phyloP scores from a whole-genome alignment of 116 monocot genomes.

The Iris pallida region DNA sequence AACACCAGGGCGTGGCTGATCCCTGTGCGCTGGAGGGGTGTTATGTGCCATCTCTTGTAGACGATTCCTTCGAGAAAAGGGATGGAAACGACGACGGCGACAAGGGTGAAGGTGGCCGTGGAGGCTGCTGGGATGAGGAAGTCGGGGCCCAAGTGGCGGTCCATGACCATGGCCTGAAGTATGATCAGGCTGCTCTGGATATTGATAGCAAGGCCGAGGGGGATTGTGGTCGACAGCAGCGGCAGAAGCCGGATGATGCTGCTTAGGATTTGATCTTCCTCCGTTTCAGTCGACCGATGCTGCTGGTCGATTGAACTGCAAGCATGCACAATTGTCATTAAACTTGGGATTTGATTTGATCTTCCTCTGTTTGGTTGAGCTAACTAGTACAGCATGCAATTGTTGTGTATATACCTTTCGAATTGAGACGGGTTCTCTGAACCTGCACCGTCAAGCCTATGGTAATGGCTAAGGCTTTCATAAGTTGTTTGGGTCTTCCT shows the following conservation, averaged over 20 bases:
- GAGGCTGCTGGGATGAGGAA: conserved; percentile 30
- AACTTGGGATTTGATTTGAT: no score
- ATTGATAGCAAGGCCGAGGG: conserved; percentile 24
- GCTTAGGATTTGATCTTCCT: no score
- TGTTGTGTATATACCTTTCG: no score
- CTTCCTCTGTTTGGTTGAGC: no score
- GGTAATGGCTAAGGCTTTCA: no score
- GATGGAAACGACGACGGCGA: conserved; percentile 13
- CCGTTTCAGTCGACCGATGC: no score
- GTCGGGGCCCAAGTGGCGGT: conserved; percentile 28
- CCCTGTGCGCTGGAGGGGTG: conserved; percentile 26
- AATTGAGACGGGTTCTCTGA: no score
- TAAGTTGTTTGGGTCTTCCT: neutral
- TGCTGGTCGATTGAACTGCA: no score
- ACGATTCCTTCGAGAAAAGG: conserved; percentile 14
- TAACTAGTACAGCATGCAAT: no score
- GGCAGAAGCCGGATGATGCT: conserved; percentile 26
- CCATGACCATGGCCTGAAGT: conserved; percentile 37
- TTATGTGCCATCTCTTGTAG: neutral
- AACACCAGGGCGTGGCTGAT: conserved; percentile 22
- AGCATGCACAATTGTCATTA: no score
- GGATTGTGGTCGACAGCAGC: conserved; percentile 19
- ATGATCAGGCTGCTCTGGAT: conserved; percentile 28
- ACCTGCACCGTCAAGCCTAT: no score
- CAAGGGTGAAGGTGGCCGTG: conserved; percentile 14